A percentile compares a stretch with the other conserved stretches of the same genome.
phyloP scores from a whole-genome alignment of 805 yeast genomes.

The Cyberlindnera misumaiensis region DNA sequence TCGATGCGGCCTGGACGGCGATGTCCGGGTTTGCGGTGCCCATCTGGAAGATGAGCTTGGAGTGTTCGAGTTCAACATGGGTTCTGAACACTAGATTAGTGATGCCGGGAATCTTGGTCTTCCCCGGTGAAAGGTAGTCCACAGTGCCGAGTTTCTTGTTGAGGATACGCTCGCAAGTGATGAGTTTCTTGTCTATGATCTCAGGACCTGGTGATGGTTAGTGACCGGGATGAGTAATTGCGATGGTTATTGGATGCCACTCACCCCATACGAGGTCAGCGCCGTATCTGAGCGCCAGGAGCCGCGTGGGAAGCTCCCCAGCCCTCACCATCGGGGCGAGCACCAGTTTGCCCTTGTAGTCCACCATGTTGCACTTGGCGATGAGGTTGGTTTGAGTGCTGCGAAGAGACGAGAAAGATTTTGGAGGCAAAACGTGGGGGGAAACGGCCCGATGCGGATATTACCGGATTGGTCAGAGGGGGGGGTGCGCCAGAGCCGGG shows the following conservation, averaged over 20 bases:
- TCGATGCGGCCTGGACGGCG: constrained; percentile 82
- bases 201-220: constrained; percentile 52
- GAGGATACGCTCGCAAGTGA: constrained; percentile 58
- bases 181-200: constrained; percentile 77
- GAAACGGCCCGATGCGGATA: no score
- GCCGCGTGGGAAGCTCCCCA: constrained; percentile 88
- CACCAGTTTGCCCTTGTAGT: constrained; percentile 70
- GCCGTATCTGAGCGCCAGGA: constrained; percentile 73
- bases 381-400: no score
- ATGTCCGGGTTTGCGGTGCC: constrained; percentile 80
- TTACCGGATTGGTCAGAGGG: no score
- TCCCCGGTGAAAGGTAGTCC: constrained; percentile 45
- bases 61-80: constrained; percentile 51
- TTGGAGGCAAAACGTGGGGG: no score
- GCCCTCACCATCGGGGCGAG: constrained; percentile 97
- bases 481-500: no score
- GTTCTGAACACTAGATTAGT: constrained; percentile 70
- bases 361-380: constrained; percentile 47
- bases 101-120: constrained; percentile 37
- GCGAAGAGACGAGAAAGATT: no score
- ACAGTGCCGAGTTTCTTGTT: constrained; percentile 54
- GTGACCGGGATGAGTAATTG: constrained; percentile 6
- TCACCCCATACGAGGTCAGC: constrained; percentile 90
- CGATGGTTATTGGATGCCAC: constrained; percentile 3
- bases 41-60: constrained; percentile 75